phyloP scores from a whole-genome alignment of 495 filamentous ascomycete species.

The Cercophora scortea region DNA sequence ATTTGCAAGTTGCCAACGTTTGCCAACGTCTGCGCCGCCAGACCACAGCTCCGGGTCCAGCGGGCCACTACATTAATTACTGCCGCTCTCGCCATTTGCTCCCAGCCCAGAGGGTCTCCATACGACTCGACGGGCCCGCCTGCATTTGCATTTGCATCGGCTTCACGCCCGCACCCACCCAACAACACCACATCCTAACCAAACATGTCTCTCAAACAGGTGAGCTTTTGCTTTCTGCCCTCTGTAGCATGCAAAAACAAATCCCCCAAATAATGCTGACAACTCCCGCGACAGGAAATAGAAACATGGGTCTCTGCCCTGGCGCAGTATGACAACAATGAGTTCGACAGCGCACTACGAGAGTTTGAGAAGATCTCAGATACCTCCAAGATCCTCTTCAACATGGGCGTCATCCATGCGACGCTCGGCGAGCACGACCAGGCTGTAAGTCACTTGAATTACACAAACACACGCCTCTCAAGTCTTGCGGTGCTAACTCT shows the following conservation, averaged over 20 bases:
- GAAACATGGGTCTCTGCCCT: conserved; percentile 96
- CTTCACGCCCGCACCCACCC: too few relatives aligned
- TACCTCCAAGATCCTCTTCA: conserved; percentile 98
- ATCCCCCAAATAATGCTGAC: conserved; percentile 3
- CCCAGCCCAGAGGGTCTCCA: conserved; percentile 1
- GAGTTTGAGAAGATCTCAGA: conserved; percentile 82
- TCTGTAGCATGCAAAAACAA: too few relatives aligned
- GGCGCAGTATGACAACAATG: conserved; percentile 87
- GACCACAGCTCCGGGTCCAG: too few relatives aligned
- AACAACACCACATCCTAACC: too few relatives aligned
- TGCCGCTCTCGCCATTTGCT: background rate
- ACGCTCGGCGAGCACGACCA: conserved; percentile 94
- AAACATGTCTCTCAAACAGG: conserved; percentile 71
- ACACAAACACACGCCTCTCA: background rate
- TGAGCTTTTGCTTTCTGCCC: conserved; percentile 25
- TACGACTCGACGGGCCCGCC: too few relatives aligned
- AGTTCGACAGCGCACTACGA: conserved; percentile 80
- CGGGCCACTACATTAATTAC: background rate
- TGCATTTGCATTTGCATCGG: too few relatives aligned
- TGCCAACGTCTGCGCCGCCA: too few relatives aligned
- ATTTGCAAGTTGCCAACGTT: conserved; percentile 1
- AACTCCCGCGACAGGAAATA: conserved; percentile 66
- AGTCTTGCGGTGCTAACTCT: conserved; percentile 1
- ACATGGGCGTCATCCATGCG: conserved; percentile 96
- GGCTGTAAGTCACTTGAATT: conserved; percentile 62